Evolutionary conservation across 305 asterid genomes (phyloP), one percentile per base, ranked within the genome.

Genomic region (Fraxinus angustifolia): DNA sequence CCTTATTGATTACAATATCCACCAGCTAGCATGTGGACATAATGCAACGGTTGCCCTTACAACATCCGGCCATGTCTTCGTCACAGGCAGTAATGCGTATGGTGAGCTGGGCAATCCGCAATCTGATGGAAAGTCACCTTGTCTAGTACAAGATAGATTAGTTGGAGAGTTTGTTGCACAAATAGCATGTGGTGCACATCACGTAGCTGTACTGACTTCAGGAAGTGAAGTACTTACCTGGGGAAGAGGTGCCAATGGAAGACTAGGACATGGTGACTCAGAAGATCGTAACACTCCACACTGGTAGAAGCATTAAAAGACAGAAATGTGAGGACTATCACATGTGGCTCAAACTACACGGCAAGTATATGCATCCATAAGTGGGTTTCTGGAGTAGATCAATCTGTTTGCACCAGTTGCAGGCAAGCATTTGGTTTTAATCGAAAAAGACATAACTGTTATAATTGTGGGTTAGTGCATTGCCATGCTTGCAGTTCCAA

Each of bases 151-250:
- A 84, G 99, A 92, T 45, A 82, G 88, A 67, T 80, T 95, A 62
- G 96, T 90, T 8, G 99, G 98, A 14, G 97, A 94, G 82, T 95
- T 91, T 81, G 98, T 91, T 6, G 99, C 92, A 81, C 97, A 95
- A 83, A 90, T 95, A 70, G 87, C 95, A 2, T 91, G 97, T 73
- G 99, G 98, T 3, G 82, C 88, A 26, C 62, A 84, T 84, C 99
- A 95, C 80, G 92, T 92, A 12, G 97, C 94, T 2, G 96, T 85
- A 68, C 86, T 95, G 85, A 95, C 98, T 7, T 88, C 96, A 34
- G 90, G 92, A 86, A 91, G 91, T 26, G 99, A 95, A 76, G 94
- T 94, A 2, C 91, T 86, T 60, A 92, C 97, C 0, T 95, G 99
- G 99, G 99, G 99, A 42, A 82, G 84, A 81, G 99, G 99, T 21